Evolutionary conservation across 2,329 filamentous ascomycete genomes (phyloP).

Genomic region (Fusarium tupiense): DNA sequence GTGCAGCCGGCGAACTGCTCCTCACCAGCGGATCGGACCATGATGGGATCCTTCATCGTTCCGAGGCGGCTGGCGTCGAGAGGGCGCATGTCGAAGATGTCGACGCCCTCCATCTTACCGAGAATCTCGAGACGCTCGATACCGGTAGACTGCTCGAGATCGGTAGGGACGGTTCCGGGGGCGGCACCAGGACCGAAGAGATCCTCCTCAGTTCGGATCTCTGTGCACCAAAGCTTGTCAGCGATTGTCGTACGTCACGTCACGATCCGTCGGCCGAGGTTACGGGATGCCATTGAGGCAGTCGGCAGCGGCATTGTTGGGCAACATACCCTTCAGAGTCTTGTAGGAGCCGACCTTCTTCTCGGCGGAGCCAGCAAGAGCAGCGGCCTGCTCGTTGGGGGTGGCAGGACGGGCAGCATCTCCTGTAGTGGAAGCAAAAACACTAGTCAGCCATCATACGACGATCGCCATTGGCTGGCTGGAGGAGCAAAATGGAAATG

Average conservation of each 20-base stretch:
- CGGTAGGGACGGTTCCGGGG: slow-evolving; percentile 87
- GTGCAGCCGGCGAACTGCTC: slow-evolving; percentile 99
- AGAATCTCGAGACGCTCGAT: slow-evolving; percentile 98
- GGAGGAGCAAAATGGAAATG: slow-evolving; percentile 39
- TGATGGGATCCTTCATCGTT: slow-evolving; percentile 90
- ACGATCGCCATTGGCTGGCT: slow-evolving; percentile 41
- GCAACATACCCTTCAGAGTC: slow-evolving; percentile 57
- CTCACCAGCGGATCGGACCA: slow-evolving; percentile 89
- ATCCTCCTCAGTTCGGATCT: slow-evolving; percentile 84
- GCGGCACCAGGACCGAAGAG: slow-evolving; percentile 84
- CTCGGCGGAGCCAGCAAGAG: slow-evolving; percentile 51
- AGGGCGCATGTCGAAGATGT: slow-evolving; percentile 98
- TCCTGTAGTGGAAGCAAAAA: slow-evolving; percentile 43
- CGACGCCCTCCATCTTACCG: slow-evolving; percentile 98
- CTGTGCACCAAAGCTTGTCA: slow-evolving; percentile 59
- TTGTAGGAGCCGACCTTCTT: slow-evolving; percentile 60
- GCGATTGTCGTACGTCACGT: slow-evolving; percentile 26
- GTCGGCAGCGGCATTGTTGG: slow-evolving; percentile 28
- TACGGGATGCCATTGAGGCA: slow-evolving; percentile 22
- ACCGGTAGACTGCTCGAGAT: slow-evolving; percentile 96
- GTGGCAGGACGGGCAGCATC: slow-evolving; percentile 51
- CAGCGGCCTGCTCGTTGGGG: slow-evolving; percentile 51
- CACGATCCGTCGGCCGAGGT: slow-evolving; percentile 39
- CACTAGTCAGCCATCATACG: slow-evolving; percentile 47
- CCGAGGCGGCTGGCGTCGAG: slow-evolving; percentile 90